These are phyloP conservation scores for Neurospora sp. DNA, from an alignment of 495 filamentous ascomycete species.

Conservation along the genomic window DNA sequence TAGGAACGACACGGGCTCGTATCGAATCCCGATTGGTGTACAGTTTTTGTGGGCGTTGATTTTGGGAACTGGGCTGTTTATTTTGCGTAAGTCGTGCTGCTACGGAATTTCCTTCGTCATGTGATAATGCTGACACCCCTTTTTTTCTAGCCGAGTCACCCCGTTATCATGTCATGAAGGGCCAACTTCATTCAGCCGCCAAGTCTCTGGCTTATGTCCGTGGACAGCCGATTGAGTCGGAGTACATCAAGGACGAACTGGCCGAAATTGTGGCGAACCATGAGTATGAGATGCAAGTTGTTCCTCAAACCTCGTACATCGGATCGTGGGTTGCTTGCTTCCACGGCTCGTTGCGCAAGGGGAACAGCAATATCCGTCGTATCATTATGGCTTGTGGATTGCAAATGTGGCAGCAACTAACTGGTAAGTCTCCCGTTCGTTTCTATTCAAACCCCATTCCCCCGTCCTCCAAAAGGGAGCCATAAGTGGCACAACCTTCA, in stretches of 20 bases:
- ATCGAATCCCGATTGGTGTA: slow-evolving; percentile 61
- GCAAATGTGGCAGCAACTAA: slow-evolving; percentile 63
- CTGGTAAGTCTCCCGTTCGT: slow-evolving; percentile 2
- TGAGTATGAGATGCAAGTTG: slow-evolving; percentile 62
- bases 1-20: slow-evolving; percentile 54
- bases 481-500: not conserved
- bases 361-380: slow-evolving; percentile 52
- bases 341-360: slow-evolving; percentile 44
- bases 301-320: slow-evolving; percentile 52
- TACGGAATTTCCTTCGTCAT: not conserved
- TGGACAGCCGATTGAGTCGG: slow-evolving; percentile 52
- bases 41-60: slow-evolving; percentile 65
- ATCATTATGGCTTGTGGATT: slow-evolving; percentile 60
- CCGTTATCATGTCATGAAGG: slow-evolving; percentile 68
- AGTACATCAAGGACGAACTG: slow-evolving; percentile 57
- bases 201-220: slow-evolving; percentile 54
- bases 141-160: slow-evolving; percentile 56
- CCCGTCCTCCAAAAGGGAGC: not conserved
- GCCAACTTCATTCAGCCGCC: slow-evolving; percentile 51
- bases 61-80: slow-evolving; percentile 47
- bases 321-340: slow-evolving; percentile 57
- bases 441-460: not conserved
- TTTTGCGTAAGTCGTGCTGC: slow-evolving; percentile 34
- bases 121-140: not conserved
- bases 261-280: slow-evolving; percentile 75